Percentiles rank a stretch among this genome's conserved stretches.
Conservation (phyloP, 805 yeast genomes). For the Kuraishia floccosa region DNA sequence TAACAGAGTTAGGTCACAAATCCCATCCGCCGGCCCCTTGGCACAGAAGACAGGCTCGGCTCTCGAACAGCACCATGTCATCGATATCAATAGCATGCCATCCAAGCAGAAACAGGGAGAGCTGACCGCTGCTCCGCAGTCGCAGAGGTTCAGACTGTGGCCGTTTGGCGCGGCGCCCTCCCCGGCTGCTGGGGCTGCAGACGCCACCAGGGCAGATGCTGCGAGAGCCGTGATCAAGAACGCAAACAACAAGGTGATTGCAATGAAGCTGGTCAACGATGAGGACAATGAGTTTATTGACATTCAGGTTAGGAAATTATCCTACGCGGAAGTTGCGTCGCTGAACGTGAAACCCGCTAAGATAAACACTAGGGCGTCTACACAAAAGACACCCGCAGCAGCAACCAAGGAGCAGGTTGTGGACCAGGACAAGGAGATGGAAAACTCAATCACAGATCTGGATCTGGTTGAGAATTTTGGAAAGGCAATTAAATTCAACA, state of each 20-base stretch:
- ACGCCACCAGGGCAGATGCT: neutral
- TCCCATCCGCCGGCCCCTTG: too few relatives aligned
- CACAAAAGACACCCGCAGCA: neutral
- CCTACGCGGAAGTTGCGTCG: slow-evolving; percentile 43
- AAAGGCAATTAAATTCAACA: neutral
- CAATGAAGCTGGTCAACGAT: slow-evolving; percentile 18
- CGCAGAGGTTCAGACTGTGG: slow-evolving; percentile 1
- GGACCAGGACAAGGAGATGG: slow-evolving; percentile 18
- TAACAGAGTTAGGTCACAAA: too few relatives aligned
- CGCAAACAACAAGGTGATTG: slow-evolving; percentile 10
- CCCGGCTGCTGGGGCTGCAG: neutral
- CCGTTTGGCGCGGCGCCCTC: slow-evolving; percentile 1
- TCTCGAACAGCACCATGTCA: slow-evolving; percentile 1
- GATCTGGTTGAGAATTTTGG: slow-evolving; percentile 13
- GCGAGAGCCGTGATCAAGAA: neutral
- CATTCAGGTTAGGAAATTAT: slow-evolving; percentile 32
- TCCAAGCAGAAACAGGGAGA: too few relatives aligned
- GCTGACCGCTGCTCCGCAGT: too few relatives aligned
- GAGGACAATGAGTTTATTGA: slow-evolving; percentile 31
- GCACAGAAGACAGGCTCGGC: too few relatives aligned
- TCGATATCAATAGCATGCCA: slow-evolving; percentile 1
- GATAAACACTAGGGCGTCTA: neutral
- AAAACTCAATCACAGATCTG: slow-evolving; percentile 18
- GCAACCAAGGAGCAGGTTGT: slow-evolving; percentile 9
- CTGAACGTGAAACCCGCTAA: slow-evolving; percentile 8